These are phyloP conservation scores for Entamoeba invadens DNA, from an alignment of 208 protist genomes.

Conservation along the genomic window DNA sequence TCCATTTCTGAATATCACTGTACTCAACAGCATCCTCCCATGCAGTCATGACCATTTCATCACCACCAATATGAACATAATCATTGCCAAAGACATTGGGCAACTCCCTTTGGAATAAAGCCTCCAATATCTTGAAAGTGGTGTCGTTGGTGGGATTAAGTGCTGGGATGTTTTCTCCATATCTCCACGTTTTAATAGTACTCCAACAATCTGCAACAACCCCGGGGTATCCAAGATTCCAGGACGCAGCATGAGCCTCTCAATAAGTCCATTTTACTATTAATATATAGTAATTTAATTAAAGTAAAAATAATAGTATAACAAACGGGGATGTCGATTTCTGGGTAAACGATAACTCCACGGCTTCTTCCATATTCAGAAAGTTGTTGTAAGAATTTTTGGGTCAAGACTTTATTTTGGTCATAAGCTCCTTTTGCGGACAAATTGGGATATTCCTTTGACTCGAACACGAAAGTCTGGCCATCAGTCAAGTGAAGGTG, in stretches of 20 bases:
- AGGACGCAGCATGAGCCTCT: constrained; percentile 18
- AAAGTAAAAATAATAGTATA: constrained; percentile 18
- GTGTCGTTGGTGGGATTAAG: constrained; percentile 21
- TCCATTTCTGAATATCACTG: neutral
- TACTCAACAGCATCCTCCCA: neutral
- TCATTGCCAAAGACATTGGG: neutral
- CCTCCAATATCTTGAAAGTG: neutral
- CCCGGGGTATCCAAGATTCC: neutral
- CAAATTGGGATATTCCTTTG: constrained; percentile 28
- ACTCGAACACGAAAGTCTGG: constrained; percentile 43
- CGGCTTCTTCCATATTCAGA: neutral
- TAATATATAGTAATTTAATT: too few relatives aligned
- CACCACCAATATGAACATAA: constrained; percentile 27
- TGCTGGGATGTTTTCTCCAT: neutral
- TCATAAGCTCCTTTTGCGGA: constrained; percentile 28
- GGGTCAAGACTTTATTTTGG: constrained; percentile 18
- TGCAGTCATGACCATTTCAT: constrained; percentile 9
- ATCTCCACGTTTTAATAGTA: neutral
- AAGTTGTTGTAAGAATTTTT: constrained; percentile 28
- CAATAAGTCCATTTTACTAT: too few relatives aligned
- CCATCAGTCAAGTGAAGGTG: constrained; percentile 49
- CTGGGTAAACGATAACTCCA: constrained; percentile 21
- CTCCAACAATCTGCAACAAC: constrained; percentile 12
- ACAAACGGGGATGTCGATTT: constrained; percentile 20
- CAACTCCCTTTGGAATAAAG: constrained; percentile 14